phyloP scores from a whole-genome alignment of 1,284 basidiomycete genomes.

The Agroathelia rolfsii region DNA sequence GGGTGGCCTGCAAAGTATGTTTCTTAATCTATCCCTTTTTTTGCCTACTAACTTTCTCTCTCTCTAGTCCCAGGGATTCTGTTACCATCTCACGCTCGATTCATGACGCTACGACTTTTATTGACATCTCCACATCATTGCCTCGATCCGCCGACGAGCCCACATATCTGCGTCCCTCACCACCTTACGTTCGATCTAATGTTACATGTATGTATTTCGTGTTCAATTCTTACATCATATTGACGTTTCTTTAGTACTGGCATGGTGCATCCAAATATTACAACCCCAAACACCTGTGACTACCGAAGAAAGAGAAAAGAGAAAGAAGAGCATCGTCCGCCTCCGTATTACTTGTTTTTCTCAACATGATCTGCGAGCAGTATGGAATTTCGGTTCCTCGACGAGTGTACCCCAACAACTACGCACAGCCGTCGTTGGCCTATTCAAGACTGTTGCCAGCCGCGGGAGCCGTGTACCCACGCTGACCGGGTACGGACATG shows the following conservation, averaged over 20 bases:
- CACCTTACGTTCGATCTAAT: conserved; percentile 90
- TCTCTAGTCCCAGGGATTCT: conserved; percentile 75
- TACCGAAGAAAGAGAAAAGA: conserved; percentile 19
- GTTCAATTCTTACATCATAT: conserved; percentile 9
- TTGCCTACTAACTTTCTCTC: conserved; percentile 11
- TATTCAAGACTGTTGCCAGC: conserved; percentile 70
- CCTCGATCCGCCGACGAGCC: conserved; percentile 90
- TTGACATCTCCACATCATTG: conserved; percentile 92
- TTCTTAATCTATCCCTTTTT: conserved; percentile 6
- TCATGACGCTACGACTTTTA: conserved; percentile 72
- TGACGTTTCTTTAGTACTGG: conserved; percentile 52
- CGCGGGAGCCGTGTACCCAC: conserved; percentile 70
- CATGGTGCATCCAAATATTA: conserved; percentile 82
- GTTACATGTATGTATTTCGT: conserved; percentile 52
- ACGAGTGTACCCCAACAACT: conserved; percentile 60
- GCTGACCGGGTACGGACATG: conserved; percentile 72
- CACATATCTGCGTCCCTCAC: conserved; percentile 85
- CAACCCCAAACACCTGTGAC: conserved; percentile 30
- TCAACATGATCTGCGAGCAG: conserved; percentile 89
- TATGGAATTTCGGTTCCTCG: conserved; percentile 71
- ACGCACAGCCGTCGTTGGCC: conserved; percentile 69
- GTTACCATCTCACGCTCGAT: conserved; percentile 85
- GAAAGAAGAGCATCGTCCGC: conserved; percentile 26
- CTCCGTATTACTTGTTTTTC: conserved; percentile 86
- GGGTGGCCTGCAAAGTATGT: conserved; percentile 95